A percentile compares a stretch with the other conserved stretches of the same genome.
phyloP scores from a whole-genome alignment of 768 basidiomycete genomes.

The Phylloporus arenicola region DNA sequence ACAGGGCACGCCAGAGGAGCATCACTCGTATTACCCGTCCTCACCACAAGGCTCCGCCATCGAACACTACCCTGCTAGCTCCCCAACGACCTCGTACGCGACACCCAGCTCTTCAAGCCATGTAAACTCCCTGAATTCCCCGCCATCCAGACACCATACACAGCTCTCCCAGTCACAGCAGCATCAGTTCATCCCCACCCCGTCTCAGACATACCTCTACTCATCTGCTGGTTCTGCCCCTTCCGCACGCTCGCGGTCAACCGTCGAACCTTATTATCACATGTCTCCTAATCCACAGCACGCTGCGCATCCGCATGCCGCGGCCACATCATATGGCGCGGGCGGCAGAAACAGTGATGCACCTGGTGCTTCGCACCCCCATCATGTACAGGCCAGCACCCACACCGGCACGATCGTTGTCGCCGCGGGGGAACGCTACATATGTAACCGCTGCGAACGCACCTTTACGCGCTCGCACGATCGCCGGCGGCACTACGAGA shows the following conservation, averaged over 20 bases:
- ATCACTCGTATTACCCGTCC: conserved; percentile 23
- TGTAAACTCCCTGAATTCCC: conserved; percentile 13
- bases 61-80: conserved; percentile 21
- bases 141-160: conserved; percentile 13
- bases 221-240: conserved; percentile 26
- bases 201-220: conserved; percentile 39
- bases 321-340: conserved; percentile 13
- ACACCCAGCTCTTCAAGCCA: conserved; percentile 12
- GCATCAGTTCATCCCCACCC: conserved; percentile 44
- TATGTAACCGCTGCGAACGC: conserved; percentile 70
- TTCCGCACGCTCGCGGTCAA: conserved; percentile 25
- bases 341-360: conserved; percentile 11
- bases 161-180: conserved; percentile 17
- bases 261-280: conserved; percentile 36
- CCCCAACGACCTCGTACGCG: conserved; percentile 21
- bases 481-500: conserved; percentile 76
- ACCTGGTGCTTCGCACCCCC: conserved; percentile 3
- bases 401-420: conserved; percentile 14
- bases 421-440: conserved; percentile 52
- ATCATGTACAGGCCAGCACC: conserved; percentile 5
- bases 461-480: conserved; percentile 80
- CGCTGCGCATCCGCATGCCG: conserved; percentile 11
- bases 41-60: conserved; percentile 12
- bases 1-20: conserved; percentile 13
- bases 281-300: conserved; percentile 37